phyloP scores from a whole-genome alignment of 768 basidiomycete species.

The Naematelia encephala region DNA sequence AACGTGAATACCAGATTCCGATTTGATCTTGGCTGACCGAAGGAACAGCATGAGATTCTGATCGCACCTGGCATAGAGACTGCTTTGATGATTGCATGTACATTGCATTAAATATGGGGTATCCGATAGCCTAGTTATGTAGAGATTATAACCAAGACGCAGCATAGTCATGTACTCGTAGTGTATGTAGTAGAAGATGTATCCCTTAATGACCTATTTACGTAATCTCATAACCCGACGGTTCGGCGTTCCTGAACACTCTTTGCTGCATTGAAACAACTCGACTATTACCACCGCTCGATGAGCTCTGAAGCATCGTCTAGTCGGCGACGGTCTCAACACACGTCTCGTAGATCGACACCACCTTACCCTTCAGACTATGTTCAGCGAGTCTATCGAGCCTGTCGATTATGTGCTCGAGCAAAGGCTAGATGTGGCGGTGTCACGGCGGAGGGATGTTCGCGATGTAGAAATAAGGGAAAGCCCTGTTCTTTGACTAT shows the following conservation, averaged over 20 bases:
- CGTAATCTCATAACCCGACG: background rate
- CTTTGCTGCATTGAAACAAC: background rate
- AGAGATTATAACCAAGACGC: too few relatives aligned
- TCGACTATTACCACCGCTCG: background rate
- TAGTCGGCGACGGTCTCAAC: background rate
- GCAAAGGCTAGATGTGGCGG: slow-evolving; percentile 31
- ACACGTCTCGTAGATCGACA: background rate
- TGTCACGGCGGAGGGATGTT: slow-evolving; percentile 21
- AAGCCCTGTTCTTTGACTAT: slow-evolving; percentile 21
- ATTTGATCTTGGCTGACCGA: too few relatives aligned
- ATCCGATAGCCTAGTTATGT: too few relatives aligned
- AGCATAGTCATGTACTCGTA: too few relatives aligned
- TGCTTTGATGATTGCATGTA: background rate
- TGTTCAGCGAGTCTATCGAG: slow-evolving; percentile 14
- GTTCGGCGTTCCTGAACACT: background rate
- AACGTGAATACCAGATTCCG: too few relatives aligned
- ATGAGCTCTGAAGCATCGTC: slow-evolving; percentile 1
- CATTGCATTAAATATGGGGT: background rate
- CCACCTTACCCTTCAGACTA: background rate
- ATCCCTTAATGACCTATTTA: too few relatives aligned
- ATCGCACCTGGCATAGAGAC: background rate
- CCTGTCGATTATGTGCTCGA: slow-evolving; percentile 21
- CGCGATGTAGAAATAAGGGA: slow-evolving; percentile 16
- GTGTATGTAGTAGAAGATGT: too few relatives aligned
- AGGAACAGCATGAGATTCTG: background rate